Evolutionary conservation across 1,284 basidiomycete species (phyloP), one percentile per base, ranked within the genome.

Genomic region (Tylopilus sp.): DNA sequence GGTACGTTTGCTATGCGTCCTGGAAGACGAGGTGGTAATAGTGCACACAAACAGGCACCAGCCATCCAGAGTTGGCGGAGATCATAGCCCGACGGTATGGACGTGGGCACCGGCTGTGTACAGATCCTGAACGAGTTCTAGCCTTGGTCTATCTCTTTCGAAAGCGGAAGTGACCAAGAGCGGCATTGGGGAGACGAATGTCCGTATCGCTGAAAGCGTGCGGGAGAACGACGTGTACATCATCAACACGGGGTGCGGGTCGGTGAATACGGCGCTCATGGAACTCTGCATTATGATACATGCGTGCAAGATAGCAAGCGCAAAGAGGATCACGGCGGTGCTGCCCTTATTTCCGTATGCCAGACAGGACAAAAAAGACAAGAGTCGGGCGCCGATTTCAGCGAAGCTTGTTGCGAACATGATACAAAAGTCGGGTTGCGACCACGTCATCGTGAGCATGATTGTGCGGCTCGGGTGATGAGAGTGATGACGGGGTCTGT

Each of bases 241-340:
- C 73, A 88, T 99, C 81, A 98, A 96, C 77, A 96, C 94, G 29
- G 91, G 90, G 13, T 91, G 88, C 68, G 89, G 89, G 50, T 81
- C 85, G 52, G 84, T 94, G 66, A 94, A 94, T 74, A 94, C 92
- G 17, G 81, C 92, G 46, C 82, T 97, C 57, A 94, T 96, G 88
- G 94, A 98, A 74, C 82, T 98, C 45, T 96, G 96, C 72, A 99
- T 99, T 72, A 98, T 99, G 95, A 97, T 98, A 66, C 96, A 99
- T 72, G 96, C 97, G 15, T 98, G 97, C 85, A 98, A 97, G 77
- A 95, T 95, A 67, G 91, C 93, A 31, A 95, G 92, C 60, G 95
- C 96, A 49, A 91, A 90, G 70, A 82, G 97, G 61, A 98, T 99
- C 69, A 98, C 96, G 19, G 96, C 96, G 28, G 94, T 99, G 61